Conservation (phyloP, 192 early-diverging fungal genomes). For the Haplosporangium gracile region DNA sequence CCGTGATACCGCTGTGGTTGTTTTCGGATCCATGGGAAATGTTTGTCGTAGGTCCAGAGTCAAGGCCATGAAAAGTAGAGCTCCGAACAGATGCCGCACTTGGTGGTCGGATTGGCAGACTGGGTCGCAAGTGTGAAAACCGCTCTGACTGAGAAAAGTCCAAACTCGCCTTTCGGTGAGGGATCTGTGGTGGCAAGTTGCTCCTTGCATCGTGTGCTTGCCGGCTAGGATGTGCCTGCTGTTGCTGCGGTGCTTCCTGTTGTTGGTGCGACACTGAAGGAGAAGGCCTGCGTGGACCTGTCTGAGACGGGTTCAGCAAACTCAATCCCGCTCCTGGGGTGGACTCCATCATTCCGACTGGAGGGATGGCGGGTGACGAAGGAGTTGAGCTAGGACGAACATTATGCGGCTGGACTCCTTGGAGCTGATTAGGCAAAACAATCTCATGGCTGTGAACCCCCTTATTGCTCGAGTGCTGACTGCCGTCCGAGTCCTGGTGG, state of each 20-base stretch:
- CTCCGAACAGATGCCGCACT: slow-evolving; percentile 48
- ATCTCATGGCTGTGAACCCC: slow-evolving; percentile 36
- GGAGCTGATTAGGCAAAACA: slow-evolving; percentile 23
- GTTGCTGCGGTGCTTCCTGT: slow-evolving; percentile 21
- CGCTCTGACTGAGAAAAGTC: slow-evolving; percentile 51
- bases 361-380: slow-evolving; percentile 41
- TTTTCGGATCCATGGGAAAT: background rate
- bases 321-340: slow-evolving; percentile 5
- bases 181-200: slow-evolving; percentile 39
- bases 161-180: slow-evolving; percentile 49
- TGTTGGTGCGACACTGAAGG: slow-evolving; percentile 26
- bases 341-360: slow-evolving; percentile 20
- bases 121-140: slow-evolving; percentile 38
- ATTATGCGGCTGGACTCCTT: slow-evolving; percentile 5
- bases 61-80: slow-evolving; percentile 54
- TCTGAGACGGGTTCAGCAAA: background rate
- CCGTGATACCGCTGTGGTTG: background rate
- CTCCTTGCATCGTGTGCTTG: slow-evolving; percentile 5
- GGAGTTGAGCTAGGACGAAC: slow-evolving; percentile 37
- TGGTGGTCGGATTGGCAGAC: slow-evolving; percentile 42
- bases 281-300: slow-evolving; percentile 32
- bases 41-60: slow-evolving; percentile 8
- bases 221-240: slow-evolving; percentile 16
- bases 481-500: slow-evolving; percentile 20
- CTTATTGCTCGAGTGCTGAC: slow-evolving; percentile 18